Percentiles rank a stretch among this genome's conserved stretches.
phyloP scores from a whole-genome alignment of 2,329 filamentous ascomycete genomes.

The Stachybotrys chartarum region DNA sequence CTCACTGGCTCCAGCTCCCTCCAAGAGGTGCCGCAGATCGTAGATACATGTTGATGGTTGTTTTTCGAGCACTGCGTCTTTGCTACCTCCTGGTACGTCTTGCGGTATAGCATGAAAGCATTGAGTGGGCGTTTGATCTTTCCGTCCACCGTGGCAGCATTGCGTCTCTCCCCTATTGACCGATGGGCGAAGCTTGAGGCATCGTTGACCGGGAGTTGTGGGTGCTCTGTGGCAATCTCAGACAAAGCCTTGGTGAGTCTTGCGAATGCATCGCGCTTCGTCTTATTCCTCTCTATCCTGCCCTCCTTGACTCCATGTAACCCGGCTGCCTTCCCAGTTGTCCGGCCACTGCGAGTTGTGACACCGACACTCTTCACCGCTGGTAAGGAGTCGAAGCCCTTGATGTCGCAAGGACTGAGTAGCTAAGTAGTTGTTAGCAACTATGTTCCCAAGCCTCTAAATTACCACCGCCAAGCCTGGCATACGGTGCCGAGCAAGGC shows the following conservation, averaged over 20 bases:
- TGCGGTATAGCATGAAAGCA: constrained; percentile 95
- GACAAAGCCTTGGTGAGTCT: constrained; percentile 63
- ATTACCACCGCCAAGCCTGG: background rate
- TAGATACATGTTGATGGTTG: constrained; percentile 90
- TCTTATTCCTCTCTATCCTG: constrained; percentile 4
- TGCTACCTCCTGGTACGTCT: constrained; percentile 80
- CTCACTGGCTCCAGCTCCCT: constrained; percentile 62
- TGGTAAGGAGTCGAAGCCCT: background rate
- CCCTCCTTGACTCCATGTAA: background rate
- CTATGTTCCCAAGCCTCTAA: background rate
- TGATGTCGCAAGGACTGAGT: background rate
- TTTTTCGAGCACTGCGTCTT: constrained; percentile 77
- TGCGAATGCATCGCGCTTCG: constrained; percentile 30
- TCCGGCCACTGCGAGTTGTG: background rate
- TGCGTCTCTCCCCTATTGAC: constrained; percentile 54
- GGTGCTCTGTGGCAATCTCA: constrained; percentile 57
- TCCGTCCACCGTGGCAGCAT: constrained; percentile 61
- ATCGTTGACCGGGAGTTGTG: constrained; percentile 60
- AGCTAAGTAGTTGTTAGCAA: background rate
- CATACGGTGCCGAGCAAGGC: background rate
- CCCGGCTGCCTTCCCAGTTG: background rate
- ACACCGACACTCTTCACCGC: background rate
- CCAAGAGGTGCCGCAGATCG: constrained; percentile 84
- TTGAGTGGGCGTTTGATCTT: constrained; percentile 94
- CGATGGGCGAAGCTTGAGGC: constrained; percentile 77